Percentiles rank a stretch among this genome's conserved stretches.
These are phyloP conservation scores for Polychaeton citri DNA, from an alignment of 2,329 filamentous ascomycete genomes.

Conservation along the genomic window DNA sequence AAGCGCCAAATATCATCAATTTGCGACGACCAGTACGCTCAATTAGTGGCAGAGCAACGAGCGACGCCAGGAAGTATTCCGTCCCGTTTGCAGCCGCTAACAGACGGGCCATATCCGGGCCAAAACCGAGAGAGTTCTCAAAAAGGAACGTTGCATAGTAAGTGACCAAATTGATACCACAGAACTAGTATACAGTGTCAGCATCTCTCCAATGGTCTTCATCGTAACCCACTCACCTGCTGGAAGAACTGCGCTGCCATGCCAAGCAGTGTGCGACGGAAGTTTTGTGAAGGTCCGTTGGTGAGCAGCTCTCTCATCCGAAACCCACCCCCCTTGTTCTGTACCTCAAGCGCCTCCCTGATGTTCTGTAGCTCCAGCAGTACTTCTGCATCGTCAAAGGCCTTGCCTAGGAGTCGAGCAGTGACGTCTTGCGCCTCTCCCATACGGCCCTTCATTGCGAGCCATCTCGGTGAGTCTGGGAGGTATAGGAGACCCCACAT, in stretches of 20 bases:
- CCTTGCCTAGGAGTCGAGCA: slow-evolving; percentile 2
- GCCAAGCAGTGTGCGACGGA: not conserved
- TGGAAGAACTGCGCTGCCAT: slow-evolving; percentile 4
- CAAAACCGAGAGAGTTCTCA: slow-evolving; percentile 38
- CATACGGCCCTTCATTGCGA: slow-evolving; percentile 3
- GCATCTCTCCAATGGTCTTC: too few relatives aligned
- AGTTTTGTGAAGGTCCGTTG: not conserved
- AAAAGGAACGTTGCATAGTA: slow-evolving; percentile 38
- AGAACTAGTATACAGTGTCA: too few relatives aligned
- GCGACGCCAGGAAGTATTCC: slow-evolving; percentile 38
- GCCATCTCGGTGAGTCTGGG: slow-evolving; percentile 6
- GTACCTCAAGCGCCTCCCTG: slow-evolving; percentile 3
- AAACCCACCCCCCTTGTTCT: not conserved
- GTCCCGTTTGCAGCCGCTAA: slow-evolving; percentile 41
- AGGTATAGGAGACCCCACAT: slow-evolving; percentile 3
- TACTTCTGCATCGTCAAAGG: slow-evolving; percentile 3
- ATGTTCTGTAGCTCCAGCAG: slow-evolving; percentile 3
- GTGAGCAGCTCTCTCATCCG: not conserved
- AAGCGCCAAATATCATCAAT: slow-evolving; percentile 58
- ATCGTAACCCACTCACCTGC: too few relatives aligned
- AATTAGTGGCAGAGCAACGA: slow-evolving; percentile 36
- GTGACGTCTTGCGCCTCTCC: slow-evolving; percentile 3
- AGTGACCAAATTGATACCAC: slow-evolving; percentile 8
- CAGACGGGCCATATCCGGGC: slow-evolving; percentile 31
- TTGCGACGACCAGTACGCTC: slow-evolving; percentile 44